Conservation (phyloP, 2,329 filamentous ascomycete species). For the Aspergillus candidus region DNA sequence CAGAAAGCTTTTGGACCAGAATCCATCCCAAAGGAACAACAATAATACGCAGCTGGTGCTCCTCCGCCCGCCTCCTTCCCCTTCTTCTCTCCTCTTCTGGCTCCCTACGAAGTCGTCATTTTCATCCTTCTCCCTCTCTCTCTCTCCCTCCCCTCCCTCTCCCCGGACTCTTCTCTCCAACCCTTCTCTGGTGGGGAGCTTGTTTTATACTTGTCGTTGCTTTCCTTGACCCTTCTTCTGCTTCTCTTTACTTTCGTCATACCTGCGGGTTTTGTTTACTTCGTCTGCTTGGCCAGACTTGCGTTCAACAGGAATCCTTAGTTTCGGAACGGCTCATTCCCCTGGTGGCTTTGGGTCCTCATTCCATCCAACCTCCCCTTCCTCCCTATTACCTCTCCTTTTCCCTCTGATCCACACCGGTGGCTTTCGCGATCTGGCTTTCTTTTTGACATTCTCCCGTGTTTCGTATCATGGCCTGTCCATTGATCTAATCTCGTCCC, state of each 20-base stretch:
- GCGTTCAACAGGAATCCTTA: no score
- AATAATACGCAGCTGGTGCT: neutral
- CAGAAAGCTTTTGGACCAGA: slow-evolving; percentile 3
- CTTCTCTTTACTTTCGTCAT: no score
- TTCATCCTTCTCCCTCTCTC: slow-evolving; percentile 7
- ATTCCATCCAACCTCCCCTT: slow-evolving; percentile 2
- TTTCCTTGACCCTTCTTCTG: no score
- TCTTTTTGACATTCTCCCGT: no score
- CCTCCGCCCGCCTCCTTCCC: neutral
- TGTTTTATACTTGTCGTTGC: no score
- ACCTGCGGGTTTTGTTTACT: no score
- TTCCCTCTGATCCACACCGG: neutral
- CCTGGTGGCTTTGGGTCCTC: slow-evolving; percentile 9
- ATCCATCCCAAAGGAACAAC: neutral
- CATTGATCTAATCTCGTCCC: slow-evolving; percentile 3
- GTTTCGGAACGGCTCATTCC: slow-evolving; percentile 1
- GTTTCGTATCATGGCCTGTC: slow-evolving; percentile 14
- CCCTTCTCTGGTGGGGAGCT: slow-evolving; percentile 1
- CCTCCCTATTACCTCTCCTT: slow-evolving; percentile 4
- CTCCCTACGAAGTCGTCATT: slow-evolving; percentile 8
- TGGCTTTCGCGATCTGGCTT: no score
- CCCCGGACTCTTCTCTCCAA: slow-evolving; percentile 4
- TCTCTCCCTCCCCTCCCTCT: slow-evolving; percentile 5
- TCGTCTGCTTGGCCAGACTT: no score
- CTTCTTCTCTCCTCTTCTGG: slow-evolving; percentile 2